Conservation (phyloP, 306 rosid genomes). For the Sindora glabra region DNA sequence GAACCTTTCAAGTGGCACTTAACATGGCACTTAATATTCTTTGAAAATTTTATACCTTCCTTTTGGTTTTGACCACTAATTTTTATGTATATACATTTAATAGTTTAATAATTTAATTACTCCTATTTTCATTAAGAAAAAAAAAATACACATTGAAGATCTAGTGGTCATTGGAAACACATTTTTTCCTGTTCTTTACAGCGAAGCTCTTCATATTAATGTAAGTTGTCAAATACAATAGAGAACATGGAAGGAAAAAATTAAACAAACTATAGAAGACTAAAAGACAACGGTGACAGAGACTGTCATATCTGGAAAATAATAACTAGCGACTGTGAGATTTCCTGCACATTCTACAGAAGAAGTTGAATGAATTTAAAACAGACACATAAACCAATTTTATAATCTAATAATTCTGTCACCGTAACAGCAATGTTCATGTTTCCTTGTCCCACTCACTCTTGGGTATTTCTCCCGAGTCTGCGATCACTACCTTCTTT, state of each 20-base stretch:
- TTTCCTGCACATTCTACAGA: constrained; percentile 2
- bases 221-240: constrained; percentile 3
- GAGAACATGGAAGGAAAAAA: background rate
- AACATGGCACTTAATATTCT: too few relatives aligned
- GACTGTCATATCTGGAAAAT: background rate
- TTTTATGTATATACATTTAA: too few relatives aligned
- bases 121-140: background rate
- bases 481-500: constrained; percentile 65
- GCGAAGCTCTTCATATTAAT: constrained; percentile 1
- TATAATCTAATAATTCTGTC: background rate
- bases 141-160: too few relatives aligned
- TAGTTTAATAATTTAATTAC: too few relatives aligned
- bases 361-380: constrained; percentile 13
- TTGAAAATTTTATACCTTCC: too few relatives aligned
- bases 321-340: background rate
- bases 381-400: constrained; percentile 2
- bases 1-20: too few relatives aligned
- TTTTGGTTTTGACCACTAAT: too few relatives aligned
- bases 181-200: constrained; percentile 9
- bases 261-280: background rate
- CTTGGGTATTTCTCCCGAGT: constrained; percentile 65
- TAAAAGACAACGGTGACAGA: constrained; percentile 1
- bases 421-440: constrained; percentile 8
- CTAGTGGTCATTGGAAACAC: background rate
- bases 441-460: constrained; percentile 59